Base-by-base conservation (phyloP, 2,329 filamentous ascomycete species). In the Phaeosphaeria sp. region DNA sequence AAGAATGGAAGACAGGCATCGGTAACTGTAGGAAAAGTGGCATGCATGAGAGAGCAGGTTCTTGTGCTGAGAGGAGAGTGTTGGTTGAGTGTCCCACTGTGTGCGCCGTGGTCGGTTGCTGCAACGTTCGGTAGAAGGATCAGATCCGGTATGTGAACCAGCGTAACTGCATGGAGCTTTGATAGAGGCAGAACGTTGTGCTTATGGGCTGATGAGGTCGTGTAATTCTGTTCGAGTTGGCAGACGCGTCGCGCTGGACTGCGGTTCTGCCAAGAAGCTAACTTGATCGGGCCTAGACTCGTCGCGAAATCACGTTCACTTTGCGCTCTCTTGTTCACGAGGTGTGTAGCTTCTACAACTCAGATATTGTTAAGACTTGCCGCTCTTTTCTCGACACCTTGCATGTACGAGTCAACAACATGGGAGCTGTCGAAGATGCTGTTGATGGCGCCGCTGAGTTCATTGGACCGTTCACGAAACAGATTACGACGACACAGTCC, bases 21-120 rank as follows among this genome's bases (percentile, higher is more conserved):
- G 90, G 89, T 85, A 86, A 92, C 91, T 92, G 84, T 90, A 76
- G 82, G 85, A 89, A 87, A 89, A 89, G 90, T 87, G 87, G 82
- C 80, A 84, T 90, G 91, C 90, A 23, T 53, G 46, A 51, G 67
- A 59, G 73, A 76, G 74, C 75, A 71, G 71, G 71, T 66, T 65
- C 55, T 21, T 51, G 59, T 60, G 61, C 63, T 56, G 41, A 51
- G 54, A 59, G 60, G 55, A 57, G 64, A 65, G 66, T 52, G 59
- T 61, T 63, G 64, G 61, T 64, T 60, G 62, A 59, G 52, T 48
- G 58, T 66, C 71, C 71, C 65, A 58, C 66, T 25, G 58, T 58
- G 56, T 49, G 56, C 51, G 66, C 69, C 65, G 67, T 78, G 50
- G 62, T 72, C 69, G 73, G 70, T 67, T 52, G 22, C 50, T 61